Conservation (phyloP, 345 rosid species). For the Microcos paniculata region DNA sequence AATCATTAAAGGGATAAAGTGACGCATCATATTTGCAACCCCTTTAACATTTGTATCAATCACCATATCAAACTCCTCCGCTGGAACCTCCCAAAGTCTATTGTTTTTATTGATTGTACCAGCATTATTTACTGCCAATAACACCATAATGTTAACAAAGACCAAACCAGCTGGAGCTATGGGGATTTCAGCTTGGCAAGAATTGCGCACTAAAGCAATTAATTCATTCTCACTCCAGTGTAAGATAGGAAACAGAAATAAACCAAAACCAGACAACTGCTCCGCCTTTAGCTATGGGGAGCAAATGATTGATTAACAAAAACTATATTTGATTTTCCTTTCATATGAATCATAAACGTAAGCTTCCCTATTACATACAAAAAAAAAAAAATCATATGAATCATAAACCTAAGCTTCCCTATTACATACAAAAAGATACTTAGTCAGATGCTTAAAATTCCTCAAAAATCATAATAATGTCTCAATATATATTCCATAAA, state of each 20-base stretch:
- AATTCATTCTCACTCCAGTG: neutral
- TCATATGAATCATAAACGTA: neutral
- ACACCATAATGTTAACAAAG: constrained; percentile 7
- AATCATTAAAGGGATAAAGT: constrained; percentile 85
- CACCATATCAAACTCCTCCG: constrained; percentile 83
- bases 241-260: neutral
- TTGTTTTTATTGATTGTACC: constrained; percentile 88
- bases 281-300: neutral
- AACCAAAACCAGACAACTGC: neutral
- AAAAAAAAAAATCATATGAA: neutral
- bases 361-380: neutral
- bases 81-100: constrained; percentile 93
- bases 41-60: constrained; percentile 93
- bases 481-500: neutral
- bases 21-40: constrained; percentile 76
- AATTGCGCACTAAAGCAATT: neutral
- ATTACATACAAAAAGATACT: neutral
- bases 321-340: neutral
- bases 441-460: neutral
- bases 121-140: constrained; percentile 80
- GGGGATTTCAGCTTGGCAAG: neutral
- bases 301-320: neutral
- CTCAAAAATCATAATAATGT: neutral
- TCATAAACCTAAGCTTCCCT: neutral
- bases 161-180: neutral